Conservation (phyloP, 495 filamentous ascomycete genomes). For the Neurospora sp. region DNA sequence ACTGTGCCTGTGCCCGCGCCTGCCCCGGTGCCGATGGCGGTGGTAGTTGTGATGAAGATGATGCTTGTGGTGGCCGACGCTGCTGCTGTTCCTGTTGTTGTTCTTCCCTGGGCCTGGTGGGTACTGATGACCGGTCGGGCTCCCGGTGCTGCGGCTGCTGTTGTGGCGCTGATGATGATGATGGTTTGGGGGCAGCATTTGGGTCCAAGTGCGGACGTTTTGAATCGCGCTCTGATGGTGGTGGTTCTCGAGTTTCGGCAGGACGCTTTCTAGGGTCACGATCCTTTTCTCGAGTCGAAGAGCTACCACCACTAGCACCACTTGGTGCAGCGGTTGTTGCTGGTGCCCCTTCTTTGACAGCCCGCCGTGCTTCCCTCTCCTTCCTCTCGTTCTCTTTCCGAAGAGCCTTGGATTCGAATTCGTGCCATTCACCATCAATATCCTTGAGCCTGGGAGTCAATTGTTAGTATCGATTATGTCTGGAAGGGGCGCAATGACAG, state of each 20-base stretch:
- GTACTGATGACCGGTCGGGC: not conserved
- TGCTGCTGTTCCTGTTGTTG: not conserved
- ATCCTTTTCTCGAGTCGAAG: slow-evolving; percentile 34
- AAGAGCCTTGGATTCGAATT: slow-evolving; percentile 94
- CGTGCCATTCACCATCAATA: slow-evolving; percentile 94
- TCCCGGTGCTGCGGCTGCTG: not conserved
- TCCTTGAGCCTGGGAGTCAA: slow-evolving; percentile 52
- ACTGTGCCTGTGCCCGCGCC: not conserved
- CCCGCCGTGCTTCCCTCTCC: slow-evolving; percentile 61
- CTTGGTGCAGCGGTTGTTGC: not conserved
- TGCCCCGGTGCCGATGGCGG: not conserved
- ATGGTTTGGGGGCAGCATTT: slow-evolving; percentile 1
- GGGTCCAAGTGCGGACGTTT: slow-evolving; percentile 34
- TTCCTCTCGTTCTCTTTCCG: slow-evolving; percentile 80
- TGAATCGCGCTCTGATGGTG: slow-evolving; percentile 19
- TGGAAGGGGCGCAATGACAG: not conserved
- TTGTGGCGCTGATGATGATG: slow-evolving; percentile 1
- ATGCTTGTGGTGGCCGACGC: not conserved
- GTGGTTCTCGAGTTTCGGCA: slow-evolving; percentile 22
- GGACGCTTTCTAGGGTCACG: slow-evolving; percentile 29
- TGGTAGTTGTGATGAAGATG: not conserved
- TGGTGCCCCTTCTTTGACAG: slow-evolving; percentile 34
- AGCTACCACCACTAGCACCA: slow-evolving; percentile 40
- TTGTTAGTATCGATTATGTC: slow-evolving; percentile 10
- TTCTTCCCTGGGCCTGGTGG: not conserved